Conservation (phyloP, 2,329 filamentous ascomycete genomes). For the Hymenoscyphus scutula region DNA sequence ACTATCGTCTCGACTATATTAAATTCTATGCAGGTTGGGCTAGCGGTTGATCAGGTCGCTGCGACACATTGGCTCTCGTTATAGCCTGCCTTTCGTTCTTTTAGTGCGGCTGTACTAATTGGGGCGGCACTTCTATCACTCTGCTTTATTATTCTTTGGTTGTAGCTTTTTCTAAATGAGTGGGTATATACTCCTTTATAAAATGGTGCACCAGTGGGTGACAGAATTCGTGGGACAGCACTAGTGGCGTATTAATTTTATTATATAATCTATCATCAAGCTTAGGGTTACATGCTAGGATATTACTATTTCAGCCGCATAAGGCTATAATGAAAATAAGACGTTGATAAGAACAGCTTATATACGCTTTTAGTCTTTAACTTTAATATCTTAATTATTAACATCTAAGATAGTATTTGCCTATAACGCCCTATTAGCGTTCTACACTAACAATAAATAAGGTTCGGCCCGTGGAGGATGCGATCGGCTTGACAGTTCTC, state of each 20-base stretch:
- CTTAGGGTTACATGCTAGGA: no score
- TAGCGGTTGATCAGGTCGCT: constrained; percentile 10
- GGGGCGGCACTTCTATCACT: constrained; percentile 3
- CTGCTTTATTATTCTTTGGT: background rate
- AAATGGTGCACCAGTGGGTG: no score
- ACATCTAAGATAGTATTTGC: background rate
- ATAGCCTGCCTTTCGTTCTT: background rate
- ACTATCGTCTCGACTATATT: constrained; percentile 7
- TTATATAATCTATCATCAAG: no score
- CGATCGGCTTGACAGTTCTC: background rate
- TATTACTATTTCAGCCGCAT: no score
- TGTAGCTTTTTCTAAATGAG: background rate
- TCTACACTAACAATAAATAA: constrained; percentile 2
- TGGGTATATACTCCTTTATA: background rate
- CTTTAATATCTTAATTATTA: background rate
- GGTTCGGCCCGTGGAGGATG: background rate
- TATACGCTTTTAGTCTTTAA: background rate
- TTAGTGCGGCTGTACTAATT: background rate
- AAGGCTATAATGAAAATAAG: background rate
- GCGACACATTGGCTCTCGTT: background rate
- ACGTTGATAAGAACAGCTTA: background rate
- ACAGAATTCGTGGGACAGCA: no score
- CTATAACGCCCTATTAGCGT: background rate
- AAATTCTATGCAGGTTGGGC: constrained; percentile 15
- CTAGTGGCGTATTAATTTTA: no score